Evolutionary conservation across 495 filamentous ascomycete genomes (phyloP).

Genomic region (Aspergillus homomorphus): DNA sequence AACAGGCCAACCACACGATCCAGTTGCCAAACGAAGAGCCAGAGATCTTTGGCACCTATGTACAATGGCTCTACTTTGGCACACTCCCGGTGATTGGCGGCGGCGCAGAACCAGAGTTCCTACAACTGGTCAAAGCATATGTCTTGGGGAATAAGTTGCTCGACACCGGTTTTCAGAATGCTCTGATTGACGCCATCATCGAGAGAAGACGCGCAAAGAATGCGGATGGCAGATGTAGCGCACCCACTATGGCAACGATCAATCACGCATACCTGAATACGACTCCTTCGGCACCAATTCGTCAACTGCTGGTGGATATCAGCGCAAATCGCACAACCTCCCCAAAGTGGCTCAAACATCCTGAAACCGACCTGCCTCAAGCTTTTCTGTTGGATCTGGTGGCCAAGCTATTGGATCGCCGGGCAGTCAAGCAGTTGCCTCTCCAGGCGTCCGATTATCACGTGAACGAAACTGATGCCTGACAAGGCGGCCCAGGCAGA

Average conservation of each 20-base stretch:
- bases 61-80: conserved; percentile 12
- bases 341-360: too few species aligned
- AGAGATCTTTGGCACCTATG: neutral
- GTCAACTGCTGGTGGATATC: conserved; percentile 7
- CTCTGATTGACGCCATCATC: neutral
- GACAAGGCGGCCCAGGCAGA: too few species aligned
- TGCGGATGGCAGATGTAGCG: neutral
- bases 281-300: neutral
- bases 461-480: neutral
- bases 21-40: conserved; percentile 6
- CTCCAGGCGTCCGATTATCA: neutral
- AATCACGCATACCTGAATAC: conserved; percentile 1
- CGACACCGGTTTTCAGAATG: neutral
- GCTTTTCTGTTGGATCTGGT: conserved; percentile 1
- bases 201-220: neutral
- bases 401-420: neutral
- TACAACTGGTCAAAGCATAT: conserved; percentile 6
- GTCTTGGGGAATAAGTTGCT: conserved; percentile 6
- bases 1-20: conserved; percentile 3
- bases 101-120: neutral
- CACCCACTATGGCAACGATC: neutral
- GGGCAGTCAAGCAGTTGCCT: neutral
- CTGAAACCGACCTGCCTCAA: neutral
- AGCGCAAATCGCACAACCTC: neutral
- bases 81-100: neutral